Conservation (phyloP, 108 stramenopile species). For the Aurantiochytrium sp. region DNA sequence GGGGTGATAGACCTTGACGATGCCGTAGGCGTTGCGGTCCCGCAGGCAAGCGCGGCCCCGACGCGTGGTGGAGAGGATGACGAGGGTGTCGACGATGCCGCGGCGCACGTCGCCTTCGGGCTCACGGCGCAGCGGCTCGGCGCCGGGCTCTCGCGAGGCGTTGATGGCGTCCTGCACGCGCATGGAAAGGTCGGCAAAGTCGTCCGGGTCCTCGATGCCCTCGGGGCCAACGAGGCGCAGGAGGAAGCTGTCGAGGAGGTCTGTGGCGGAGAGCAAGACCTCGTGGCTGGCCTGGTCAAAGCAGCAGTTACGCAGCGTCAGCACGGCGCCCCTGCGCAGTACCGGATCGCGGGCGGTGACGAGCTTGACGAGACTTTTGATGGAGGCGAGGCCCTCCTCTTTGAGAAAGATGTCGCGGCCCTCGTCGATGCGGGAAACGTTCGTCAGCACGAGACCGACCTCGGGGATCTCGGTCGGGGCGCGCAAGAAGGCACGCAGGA, state of each 20-base stretch:
- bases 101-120: not conserved
- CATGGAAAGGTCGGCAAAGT: not conserved
- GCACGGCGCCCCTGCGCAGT: not conserved
- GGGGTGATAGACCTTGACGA: not conserved
- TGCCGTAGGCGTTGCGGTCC: not conserved
- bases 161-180: not conserved
- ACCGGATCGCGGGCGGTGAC: not conserved
- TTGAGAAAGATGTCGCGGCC: slow-evolving; percentile 21
- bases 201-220: not conserved
- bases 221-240: not conserved
- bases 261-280: not conserved
- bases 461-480: not conserved
- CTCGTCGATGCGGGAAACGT: not conserved
- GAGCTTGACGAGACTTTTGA: not conserved
- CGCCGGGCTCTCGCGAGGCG: not conserved
- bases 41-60: not conserved
- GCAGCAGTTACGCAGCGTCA: slow-evolving; percentile 23
- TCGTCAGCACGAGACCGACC: not conserved
- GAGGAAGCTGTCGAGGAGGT: not conserved
- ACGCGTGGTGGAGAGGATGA: not conserved
- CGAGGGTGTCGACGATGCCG: not conserved
- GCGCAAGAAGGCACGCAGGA: not conserved
- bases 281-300: not conserved
- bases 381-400: not conserved
- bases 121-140: not conserved